Evolutionary conservation across 352 stramenopile genomes (phyloP).

Genomic region (Phytophthora pinifolia): DNA sequence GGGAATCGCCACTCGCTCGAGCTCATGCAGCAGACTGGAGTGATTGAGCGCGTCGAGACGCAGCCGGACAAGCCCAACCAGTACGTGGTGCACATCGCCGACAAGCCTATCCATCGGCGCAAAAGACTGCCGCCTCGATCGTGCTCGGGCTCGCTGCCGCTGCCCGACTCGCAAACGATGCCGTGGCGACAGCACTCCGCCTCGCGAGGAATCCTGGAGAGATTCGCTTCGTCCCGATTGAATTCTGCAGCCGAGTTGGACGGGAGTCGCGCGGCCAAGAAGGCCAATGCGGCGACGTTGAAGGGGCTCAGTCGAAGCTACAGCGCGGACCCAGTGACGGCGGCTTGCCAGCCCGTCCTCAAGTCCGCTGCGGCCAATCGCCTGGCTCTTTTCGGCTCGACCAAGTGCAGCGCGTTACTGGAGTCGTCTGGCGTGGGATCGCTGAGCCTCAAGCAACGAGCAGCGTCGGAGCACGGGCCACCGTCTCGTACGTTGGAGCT

Average conservation of each 20-base stretch:
- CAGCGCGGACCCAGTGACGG: slow-evolving; percentile 15
- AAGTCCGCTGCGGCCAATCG: slow-evolving; percentile 26
- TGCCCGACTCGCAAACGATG: slow-evolving; percentile 22
- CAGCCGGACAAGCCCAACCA: slow-evolving; percentile 53
- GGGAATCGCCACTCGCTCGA: slow-evolving; percentile 56
- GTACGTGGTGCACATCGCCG: slow-evolving; percentile 70
- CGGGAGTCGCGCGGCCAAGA: slow-evolving; percentile 8
- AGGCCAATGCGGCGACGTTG: slow-evolving; percentile 22
- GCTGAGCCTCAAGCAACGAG: slow-evolving; percentile 12
- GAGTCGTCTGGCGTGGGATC: slow-evolving; percentile 7
- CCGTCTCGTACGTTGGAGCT: background rate
- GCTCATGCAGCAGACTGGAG: slow-evolving; percentile 65
- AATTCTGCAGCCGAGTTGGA: background rate
- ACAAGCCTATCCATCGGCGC: slow-evolving; percentile 41
- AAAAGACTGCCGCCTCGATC: slow-evolving; percentile 41
- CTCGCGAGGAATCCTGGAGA: slow-evolving; percentile 2
- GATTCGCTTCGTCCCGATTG: slow-evolving; percentile 5
- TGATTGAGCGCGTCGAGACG: slow-evolving; percentile 54
- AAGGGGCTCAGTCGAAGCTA: slow-evolving; percentile 24
- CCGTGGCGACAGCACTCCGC: slow-evolving; percentile 19
- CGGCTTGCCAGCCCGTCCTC: slow-evolving; percentile 23
- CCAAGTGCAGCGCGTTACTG: slow-evolving; percentile 23
- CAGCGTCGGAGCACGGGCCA: background rate
- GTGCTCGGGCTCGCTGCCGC: slow-evolving; percentile 15
- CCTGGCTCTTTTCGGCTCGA: slow-evolving; percentile 26